Conservation (phyloP, 305 asterid genomes). For the Petunia hybrid region DNA sequence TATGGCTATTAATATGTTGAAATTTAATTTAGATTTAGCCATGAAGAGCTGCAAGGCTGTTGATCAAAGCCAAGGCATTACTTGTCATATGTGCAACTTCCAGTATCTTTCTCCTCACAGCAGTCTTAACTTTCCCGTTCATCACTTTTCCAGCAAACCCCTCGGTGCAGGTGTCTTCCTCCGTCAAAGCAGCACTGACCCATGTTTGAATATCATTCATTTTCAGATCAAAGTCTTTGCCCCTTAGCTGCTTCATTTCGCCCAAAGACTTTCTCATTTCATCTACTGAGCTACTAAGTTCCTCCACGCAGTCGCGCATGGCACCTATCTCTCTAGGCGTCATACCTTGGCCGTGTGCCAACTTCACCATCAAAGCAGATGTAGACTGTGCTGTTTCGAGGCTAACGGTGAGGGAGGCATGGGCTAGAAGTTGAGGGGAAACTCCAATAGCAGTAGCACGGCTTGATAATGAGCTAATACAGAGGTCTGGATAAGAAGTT, state of each 20-base stretch:
- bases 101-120: conserved; percentile 49
- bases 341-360: conserved; percentile 49
- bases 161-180: conserved; percentile 76
- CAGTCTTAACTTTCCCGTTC: conserved; percentile 50
- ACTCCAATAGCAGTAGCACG: conserved; percentile 58
- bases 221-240: conserved; percentile 39
- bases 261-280: conserved; percentile 46
- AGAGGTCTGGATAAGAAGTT: conserved; percentile 65
- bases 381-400: conserved; percentile 53
- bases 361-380: conserved; percentile 45
- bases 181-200: conserved; percentile 83
- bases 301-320: conserved; percentile 74
- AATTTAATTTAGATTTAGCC: conserved; percentile 29
- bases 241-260: conserved; percentile 54
- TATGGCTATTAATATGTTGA: neutral
- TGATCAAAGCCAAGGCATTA: conserved; percentile 70
- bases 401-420: conserved; percentile 58
- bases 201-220: conserved; percentile 68
- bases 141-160: conserved; percentile 60
- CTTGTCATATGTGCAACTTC: conserved; percentile 71
- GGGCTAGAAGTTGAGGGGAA: conserved; percentile 61
- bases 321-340: conserved; percentile 58
- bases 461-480: conserved; percentile 60
- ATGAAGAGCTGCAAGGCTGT: conserved; percentile 52
- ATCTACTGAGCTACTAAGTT: conserved; percentile 60